Evolutionary conservation across 163 green algal species (phyloP), one percentile per base, ranked within the genome.

Genomic region (Chloromonas sp.): DNA sequence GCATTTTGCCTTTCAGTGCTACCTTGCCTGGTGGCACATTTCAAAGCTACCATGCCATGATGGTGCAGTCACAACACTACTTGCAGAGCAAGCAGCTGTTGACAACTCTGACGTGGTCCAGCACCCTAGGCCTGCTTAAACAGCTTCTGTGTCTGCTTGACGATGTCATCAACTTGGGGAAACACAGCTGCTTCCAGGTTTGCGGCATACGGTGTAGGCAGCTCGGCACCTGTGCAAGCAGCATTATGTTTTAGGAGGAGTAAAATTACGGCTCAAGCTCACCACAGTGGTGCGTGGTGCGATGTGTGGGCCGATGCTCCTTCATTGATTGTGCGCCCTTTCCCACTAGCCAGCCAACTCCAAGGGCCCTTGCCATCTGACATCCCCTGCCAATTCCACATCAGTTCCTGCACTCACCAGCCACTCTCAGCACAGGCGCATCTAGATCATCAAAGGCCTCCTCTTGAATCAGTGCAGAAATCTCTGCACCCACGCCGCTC

Each of bases 361-460:
- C 11, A 80, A 5, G 14, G 14, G 2, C 8, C 2, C 74, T 60
- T 5, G 58, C 11, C 36, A n/a, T 60, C 14, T 2, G 14, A 57
- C 14, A n/a, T 59, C 74, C 8, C 36, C 2, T 80, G 14, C 11
- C 74, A 80, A 80, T 5, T n/a, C 5, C 74, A 57, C 74, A 80
- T 80, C 74, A 59, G 36, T 36, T 36, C 36, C 36, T 36, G 36
- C 81, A 81, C 71, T 89, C 95, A 86, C 97, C 97, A 66, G 96
- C 96, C 1, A 99, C 92, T 2, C 97, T 90, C 86, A 98, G 93
- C 0, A 97, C 91, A 1, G 97, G 95, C 0, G 95, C 96, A 85
- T 99, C 97, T n/a, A 99, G 94, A 81, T 99, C 95, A 83, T 99
- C 97, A 90, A 99, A 99, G 62, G 88, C 94, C 70, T 96, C 90